Percentiles rank a stretch among this genome's conserved stretches.
Evolutionary conservation across 257 asterid species (phyloP).

Genomic region (Eucommia ulmoides): DNA sequence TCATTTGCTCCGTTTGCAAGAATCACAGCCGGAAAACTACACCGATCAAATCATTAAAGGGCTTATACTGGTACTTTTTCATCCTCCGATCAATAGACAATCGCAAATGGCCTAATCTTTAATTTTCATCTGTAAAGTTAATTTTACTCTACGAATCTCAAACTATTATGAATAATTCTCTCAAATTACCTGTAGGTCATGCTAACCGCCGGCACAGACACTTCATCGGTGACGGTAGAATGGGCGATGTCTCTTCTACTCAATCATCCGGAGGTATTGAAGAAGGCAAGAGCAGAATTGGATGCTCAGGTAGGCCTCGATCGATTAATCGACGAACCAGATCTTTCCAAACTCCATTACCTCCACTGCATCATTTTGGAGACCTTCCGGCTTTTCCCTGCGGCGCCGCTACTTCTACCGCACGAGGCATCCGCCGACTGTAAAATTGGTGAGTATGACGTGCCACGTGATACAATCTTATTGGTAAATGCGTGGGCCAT

Average conservation of each 20-base stretch:
- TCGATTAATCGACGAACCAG: neutral
- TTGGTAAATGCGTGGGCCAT: neutral
- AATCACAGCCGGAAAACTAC: slow-evolving; percentile 39
- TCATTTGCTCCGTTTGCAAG: slow-evolving; percentile 49
- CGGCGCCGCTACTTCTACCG: neutral
- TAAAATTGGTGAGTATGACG: neutral
- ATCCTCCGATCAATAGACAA: no score
- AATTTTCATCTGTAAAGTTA: no score
- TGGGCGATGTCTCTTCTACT: neutral
- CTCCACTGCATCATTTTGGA: neutral
- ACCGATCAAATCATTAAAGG: slow-evolving; percentile 43
- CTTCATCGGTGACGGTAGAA: neutral
- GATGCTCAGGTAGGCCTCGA: neutral
- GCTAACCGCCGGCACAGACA: neutral
- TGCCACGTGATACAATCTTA: neutral
- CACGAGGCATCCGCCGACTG: no score
- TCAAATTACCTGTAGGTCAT: neutral
- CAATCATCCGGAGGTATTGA: neutral
- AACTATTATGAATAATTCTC: no score
- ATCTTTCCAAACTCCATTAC: no score
- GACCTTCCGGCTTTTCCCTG: neutral
- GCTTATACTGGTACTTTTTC: slow-evolving; percentile 29
- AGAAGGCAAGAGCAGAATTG: neutral
- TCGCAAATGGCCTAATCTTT: no score
- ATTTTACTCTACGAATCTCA: no score